phyloP scores from a whole-genome alignment of 2,329 filamentous ascomycete species.

The Ilyonectria sp. region DNA sequence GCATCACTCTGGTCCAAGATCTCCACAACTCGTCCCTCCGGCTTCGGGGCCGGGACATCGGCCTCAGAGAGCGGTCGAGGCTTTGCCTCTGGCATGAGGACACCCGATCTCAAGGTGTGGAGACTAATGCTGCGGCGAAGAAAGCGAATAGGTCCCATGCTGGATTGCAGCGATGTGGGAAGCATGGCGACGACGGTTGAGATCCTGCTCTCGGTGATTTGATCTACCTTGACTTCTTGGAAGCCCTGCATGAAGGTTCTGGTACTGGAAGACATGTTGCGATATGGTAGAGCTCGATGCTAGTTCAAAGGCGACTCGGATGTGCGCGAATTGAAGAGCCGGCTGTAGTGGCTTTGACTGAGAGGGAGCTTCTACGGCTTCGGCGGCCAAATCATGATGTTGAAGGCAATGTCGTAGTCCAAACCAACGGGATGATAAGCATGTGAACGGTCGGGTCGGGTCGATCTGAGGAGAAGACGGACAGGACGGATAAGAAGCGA shows the following conservation, averaged over 20 bases:
- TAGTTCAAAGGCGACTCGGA: neutral
- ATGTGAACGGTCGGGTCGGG: conserved; percentile 7
- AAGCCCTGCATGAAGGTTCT: conserved; percentile 42
- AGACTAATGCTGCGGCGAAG: conserved; percentile 60
- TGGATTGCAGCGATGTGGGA: conserved; percentile 66
- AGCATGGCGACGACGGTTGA: conserved; percentile 69
- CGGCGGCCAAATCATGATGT: conserved; percentile 34
- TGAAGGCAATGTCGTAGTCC: conserved; percentile 3
- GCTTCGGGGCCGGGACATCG: conserved; percentile 30
- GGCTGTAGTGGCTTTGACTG: conserved; percentile 4
- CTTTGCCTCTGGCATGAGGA: conserved; percentile 34
- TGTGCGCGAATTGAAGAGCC: neutral
- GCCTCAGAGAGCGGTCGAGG: conserved; percentile 41
- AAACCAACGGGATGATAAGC: conserved; percentile 17
- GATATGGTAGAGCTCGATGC: neutral
- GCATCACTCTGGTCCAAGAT: conserved; percentile 29
- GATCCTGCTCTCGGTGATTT: conserved; percentile 53
- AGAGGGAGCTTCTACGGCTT: conserved; percentile 10
- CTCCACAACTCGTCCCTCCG: conserved; percentile 32
- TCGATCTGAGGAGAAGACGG: neutral
- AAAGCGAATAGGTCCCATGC: conserved; percentile 66
- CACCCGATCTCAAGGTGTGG: conserved; percentile 41
- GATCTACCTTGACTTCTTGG: conserved; percentile 51
- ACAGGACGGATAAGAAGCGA: conserved; percentile 12
- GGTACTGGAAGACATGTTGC: conserved; percentile 37